phyloP scores from a whole-genome alignment of 140 eudicot genomes.

The Erigeron philadelphicus region DNA sequence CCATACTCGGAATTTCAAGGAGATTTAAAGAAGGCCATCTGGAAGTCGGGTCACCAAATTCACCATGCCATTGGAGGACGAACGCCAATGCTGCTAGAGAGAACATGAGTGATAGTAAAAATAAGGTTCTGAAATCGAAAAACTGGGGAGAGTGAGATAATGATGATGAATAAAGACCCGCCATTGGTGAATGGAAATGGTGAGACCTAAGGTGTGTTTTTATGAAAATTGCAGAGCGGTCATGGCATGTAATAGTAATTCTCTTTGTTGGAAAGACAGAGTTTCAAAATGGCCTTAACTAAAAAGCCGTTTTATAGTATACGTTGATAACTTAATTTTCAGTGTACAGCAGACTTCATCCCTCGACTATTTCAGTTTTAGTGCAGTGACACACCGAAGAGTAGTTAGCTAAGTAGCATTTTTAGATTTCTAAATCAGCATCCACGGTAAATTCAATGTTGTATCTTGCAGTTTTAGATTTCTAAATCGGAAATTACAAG shows the following conservation, averaged over 20 bases:
- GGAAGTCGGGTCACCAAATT: slow-evolving; percentile 41
- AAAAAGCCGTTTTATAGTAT: slow-evolving; percentile 11
- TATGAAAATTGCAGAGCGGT: slow-evolving; percentile 12
- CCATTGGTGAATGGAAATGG: slow-evolving; percentile 37
- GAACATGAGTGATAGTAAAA: slow-evolving; percentile 54
- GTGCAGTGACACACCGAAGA: not conserved
- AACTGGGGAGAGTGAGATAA: slow-evolving; percentile 24
- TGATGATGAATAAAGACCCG: slow-evolving; percentile 49
- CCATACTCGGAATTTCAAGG: slow-evolving; percentile 46
- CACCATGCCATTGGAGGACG: slow-evolving; percentile 76
- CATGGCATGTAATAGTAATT: not conserved
- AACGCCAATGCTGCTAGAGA: slow-evolving; percentile 64
- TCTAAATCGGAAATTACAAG: not conserved
- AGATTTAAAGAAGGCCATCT: slow-evolving; percentile 40
- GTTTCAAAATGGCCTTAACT: slow-evolving; percentile 11
- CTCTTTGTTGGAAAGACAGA: slow-evolving; percentile 4
- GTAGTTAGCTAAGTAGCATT: not conserved
- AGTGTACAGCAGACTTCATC: not conserved
- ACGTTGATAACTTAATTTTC: not conserved
- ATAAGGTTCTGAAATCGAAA: slow-evolving; percentile 44
- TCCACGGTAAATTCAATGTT: not conserved
- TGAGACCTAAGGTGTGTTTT: slow-evolving; percentile 18
- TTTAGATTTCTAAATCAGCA: not conserved
- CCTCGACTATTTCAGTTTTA: not conserved
- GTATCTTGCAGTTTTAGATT: not conserved